Evolutionary conservation across 2,329 filamentous ascomycete species (phyloP).

Genomic region (Falciphora oryzae): DNA sequence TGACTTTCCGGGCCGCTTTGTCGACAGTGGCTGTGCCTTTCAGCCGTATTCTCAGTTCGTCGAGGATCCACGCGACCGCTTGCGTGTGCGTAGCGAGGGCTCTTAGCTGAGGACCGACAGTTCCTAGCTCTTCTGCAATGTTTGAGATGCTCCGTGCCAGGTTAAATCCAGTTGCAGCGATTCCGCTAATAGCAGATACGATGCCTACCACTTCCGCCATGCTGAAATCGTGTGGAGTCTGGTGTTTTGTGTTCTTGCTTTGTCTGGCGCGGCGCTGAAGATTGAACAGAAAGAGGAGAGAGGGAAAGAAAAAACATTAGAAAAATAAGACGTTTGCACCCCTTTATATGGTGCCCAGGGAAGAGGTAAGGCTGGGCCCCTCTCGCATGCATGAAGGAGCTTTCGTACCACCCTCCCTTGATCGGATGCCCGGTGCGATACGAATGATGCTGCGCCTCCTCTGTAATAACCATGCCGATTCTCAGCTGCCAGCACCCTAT

Average conservation of each 20-base stretch:
- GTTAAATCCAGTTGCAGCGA: neutral
- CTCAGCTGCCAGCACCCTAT: no score
- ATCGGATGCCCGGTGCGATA: no score
- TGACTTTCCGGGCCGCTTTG: neutral
- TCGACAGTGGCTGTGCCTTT: neutral
- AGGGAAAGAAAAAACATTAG: no score
- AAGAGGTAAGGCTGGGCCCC: no score
- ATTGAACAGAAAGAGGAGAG: no score
- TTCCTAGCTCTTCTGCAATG: conserved; percentile 24
- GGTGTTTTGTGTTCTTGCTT: neutral
- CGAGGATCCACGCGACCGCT: neutral
- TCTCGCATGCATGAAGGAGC: no score
- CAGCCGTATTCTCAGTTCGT: neutral
- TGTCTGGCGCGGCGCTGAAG: no score
- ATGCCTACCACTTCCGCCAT: neutral
- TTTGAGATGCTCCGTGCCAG: conserved; percentile 21
- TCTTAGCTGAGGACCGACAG: conserved; percentile 11
- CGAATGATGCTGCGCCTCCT: no score
- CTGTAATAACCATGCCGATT: no score
- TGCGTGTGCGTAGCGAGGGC: conserved; percentile 1
- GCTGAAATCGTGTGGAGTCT: neutral
- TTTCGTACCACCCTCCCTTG: no score
- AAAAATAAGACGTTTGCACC: no score
- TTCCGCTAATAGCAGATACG: neutral
- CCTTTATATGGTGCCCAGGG: no score